Base-by-base conservation (phyloP, 2,329 filamentous ascomycete species). In the Fusarium sp. region DNA sequence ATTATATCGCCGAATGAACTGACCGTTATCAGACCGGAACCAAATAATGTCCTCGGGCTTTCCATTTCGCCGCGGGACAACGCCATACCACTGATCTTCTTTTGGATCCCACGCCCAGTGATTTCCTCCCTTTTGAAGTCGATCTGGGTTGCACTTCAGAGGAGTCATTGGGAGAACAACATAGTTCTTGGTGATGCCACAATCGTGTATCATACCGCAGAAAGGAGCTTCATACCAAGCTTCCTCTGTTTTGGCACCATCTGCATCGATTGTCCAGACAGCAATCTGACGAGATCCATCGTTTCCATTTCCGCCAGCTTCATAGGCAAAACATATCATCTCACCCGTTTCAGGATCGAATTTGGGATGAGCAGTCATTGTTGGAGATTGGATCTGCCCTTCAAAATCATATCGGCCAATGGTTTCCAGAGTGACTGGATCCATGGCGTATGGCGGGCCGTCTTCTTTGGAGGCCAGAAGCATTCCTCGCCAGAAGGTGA, bases 201-300 rank as follows among this genome's bases (percentile, higher is more conserved):
- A 62, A 4, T 67, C 64, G 2, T 67, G 64, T 2, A 66, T 66
- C 62, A 67, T 62, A 3, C 64, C 53, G 3, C 53, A 57, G 13
- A 64, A 61, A 1, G 64, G 64, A 8, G 61, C 61, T 33, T 64
- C 46, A 2, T 63, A 64, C 61, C 61, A 63, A 0, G 38, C 38
- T 20, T 64, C 58, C 2, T 63, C 21, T 1, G 58, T 60, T 18
- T 57, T 38, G 11, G 46, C 21, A 11, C 63, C 37, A 28, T 62
- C n/a, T 3, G 44, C 39, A 13, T 57, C 43, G 2, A 59, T 41
- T 2, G 52, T 55, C 46, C 54, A 63, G 3, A 63, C 38, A 1
- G 31, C 57, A 10, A 64, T 63, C 5, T 63, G 49, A 1, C 48
- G 39, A 5, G 49, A 50, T 9, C 43, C 58, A 26, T 63, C 49